phyloP scores from a whole-genome alignment of 345 rosid species.

The Citrus inodora region DNA sequence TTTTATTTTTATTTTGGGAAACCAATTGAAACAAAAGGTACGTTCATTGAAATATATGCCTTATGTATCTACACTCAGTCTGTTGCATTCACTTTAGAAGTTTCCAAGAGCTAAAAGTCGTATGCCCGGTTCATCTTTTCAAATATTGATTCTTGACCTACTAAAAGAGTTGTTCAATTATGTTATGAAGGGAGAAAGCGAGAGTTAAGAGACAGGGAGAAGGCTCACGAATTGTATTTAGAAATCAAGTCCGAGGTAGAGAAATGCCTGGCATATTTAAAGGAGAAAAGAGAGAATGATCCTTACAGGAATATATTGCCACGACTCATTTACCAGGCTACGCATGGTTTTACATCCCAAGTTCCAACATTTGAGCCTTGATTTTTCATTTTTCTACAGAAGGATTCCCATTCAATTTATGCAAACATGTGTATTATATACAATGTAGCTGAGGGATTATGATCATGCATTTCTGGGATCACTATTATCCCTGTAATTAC shows the following conservation, averaged over 20 bases:
- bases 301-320: constrained; percentile 53
- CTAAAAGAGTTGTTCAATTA: background rate
- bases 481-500: background rate
- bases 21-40: constrained; percentile 48
- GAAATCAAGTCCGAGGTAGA: constrained; percentile 57
- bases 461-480: background rate
- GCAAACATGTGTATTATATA: background rate
- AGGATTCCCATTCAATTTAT: background rate
- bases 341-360: constrained; percentile 39
- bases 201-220: constrained; percentile 44
- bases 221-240: constrained; percentile 44
- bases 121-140: too few relatives aligned
- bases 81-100: too few relatives aligned
- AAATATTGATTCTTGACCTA: too few relatives aligned
- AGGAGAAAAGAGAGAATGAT: constrained; percentile 56
- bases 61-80: too few relatives aligned
- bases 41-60: too few relatives aligned
- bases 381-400: background rate
- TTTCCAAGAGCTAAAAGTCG: too few relatives aligned
- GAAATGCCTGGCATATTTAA: constrained; percentile 48
- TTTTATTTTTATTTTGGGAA: constrained; percentile 47
- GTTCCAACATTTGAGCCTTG: constrained; percentile 60
- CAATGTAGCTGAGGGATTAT: background rate
- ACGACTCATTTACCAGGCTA: constrained; percentile 37
- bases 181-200: constrained; percentile 35